These are phyloP conservation scores for Raffaelea albimanens DNA, from an alignment of 2,329 filamentous ascomycete genomes.

Conservation along the genomic window DNA sequence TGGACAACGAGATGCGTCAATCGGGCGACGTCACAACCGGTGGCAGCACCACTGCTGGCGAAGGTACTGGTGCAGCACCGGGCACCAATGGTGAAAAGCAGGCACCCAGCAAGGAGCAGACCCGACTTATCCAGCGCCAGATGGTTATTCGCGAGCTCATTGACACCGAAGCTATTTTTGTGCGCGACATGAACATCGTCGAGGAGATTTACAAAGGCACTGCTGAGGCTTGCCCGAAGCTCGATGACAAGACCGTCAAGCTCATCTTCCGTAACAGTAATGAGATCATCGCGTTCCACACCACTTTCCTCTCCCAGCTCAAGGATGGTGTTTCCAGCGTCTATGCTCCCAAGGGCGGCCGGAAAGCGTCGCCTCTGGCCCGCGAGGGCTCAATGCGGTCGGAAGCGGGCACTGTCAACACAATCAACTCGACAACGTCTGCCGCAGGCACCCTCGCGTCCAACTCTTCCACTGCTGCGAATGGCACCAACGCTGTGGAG, in stretches of 20 bases:
- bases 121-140: constrained; percentile 69
- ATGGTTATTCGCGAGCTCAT: constrained; percentile 86
- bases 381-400: constrained; percentile 17
- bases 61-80: neutral
- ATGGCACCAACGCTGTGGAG: constrained; percentile 24
- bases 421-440: constrained; percentile 21
- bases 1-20: constrained; percentile 18
- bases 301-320: constrained; percentile 66
- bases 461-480: constrained; percentile 12
- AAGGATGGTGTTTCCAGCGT: constrained; percentile 73
- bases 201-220: constrained; percentile 98
- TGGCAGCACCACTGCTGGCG: neutral
- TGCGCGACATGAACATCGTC: constrained; percentile 92
- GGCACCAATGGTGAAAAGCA: constrained; percentile 21
- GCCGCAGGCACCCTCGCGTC: constrained; percentile 9
- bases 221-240: constrained; percentile 67
- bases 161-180: constrained; percentile 84
- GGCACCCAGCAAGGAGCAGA: constrained; percentile 46
- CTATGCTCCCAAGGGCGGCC: constrained; percentile 54
- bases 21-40: neutral
- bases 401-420: constrained; percentile 22
- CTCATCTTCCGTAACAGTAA: constrained; percentile 88
- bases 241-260: constrained; percentile 77
- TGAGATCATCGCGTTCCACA: constrained; percentile 81
- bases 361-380: constrained; percentile 17